Evolutionary conservation across 306 rosid genomes (phyloP), one percentile per base, ranked within the genome.

Genomic region (Dryas alaskensis): DNA sequence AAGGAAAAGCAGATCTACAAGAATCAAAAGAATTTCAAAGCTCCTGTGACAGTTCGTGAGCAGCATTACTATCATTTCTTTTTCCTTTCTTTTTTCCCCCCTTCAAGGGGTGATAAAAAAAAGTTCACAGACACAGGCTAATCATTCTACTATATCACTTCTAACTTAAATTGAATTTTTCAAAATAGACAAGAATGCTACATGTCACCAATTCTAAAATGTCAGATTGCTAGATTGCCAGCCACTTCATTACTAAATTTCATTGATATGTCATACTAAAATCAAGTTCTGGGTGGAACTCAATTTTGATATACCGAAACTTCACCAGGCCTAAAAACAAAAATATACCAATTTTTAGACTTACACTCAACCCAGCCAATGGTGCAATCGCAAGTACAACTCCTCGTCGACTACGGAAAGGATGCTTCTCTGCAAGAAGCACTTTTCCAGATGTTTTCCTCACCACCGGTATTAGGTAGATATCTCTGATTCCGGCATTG

Each of bases 371-470:
- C 59, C 96, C 96, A 8, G 96, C 96, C 81, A 92, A 77, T 76
- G 96, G 96, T 54, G 92, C 92, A 79, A 92, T 83, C 9, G 96
- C 93, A 70, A 92, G 88, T 62, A 92, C 93, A 59, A 90, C 87
- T 55, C 97, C 97, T 67, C 91, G 87, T 51, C 86, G 87, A 85
- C 96, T 84, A 31, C 88, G 87, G 76, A 92, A 92, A 72, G 97
- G 96, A 78, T 88, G 96, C 78, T 89, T 92, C 89, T 92, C 96
- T 3, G 83, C 71, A 19, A 92, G 97, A 76, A 92, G 88, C 76
- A 89, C 70, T 60, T 88, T 88, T 60, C 97, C 96, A 31, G 47
- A 52, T 55, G 61, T 85, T 79, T 84, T 87, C 71, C 70, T 77
- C 17, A 85, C 79, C 79, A 79, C 78, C 13, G 96, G 90, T 70